These are phyloP conservation scores for Labyrinthula sp. DNA, from an alignment of 352 stramenopile species.

Conservation along the genomic window DNA sequence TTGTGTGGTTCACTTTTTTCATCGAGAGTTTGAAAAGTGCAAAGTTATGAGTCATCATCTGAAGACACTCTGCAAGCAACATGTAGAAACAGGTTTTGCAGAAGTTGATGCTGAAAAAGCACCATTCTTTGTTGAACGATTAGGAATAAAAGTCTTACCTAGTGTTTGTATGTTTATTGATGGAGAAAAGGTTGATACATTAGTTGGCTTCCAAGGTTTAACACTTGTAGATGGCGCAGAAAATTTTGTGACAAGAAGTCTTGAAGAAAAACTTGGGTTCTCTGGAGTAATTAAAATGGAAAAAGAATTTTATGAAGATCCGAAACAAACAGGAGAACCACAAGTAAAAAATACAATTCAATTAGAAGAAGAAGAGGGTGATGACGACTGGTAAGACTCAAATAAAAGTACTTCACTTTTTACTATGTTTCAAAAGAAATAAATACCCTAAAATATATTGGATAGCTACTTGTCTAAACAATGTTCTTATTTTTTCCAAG, in stretches of 20 bases:
- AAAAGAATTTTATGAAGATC: constrained; percentile 22
- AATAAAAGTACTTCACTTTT: too few species aligned
- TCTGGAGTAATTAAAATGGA: constrained; percentile 27
- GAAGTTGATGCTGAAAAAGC: constrained; percentile 40
- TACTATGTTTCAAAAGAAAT: too few species aligned
- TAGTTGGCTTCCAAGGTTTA: constrained; percentile 38
- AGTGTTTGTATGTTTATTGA: constrained; percentile 51
- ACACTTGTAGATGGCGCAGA: constrained; percentile 29
- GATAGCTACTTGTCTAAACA: too few species aligned
- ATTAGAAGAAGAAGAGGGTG: too few species aligned
- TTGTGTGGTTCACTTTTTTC: constrained; percentile 32
- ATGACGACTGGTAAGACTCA: too few species aligned
- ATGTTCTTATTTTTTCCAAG: too few species aligned
- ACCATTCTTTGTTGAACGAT: constrained; percentile 59
- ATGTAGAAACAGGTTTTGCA: constrained; percentile 61
- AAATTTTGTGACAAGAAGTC: constrained; percentile 29
- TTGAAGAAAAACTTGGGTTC: constrained; percentile 18
- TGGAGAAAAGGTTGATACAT: constrained; percentile 34
- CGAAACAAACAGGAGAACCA: too few species aligned
- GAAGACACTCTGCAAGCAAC: constrained; percentile 38
- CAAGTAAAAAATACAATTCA: too few species aligned
- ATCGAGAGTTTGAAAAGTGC: constrained; percentile 84
- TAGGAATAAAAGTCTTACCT: constrained; percentile 47
- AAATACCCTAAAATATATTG: too few species aligned
- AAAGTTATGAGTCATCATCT: constrained; percentile 88